Percentiles rank a stretch among this genome's conserved stretches.
Conservation (phyloP, 2,329 filamentous ascomycete species). For the Diaporthe eres region DNA sequence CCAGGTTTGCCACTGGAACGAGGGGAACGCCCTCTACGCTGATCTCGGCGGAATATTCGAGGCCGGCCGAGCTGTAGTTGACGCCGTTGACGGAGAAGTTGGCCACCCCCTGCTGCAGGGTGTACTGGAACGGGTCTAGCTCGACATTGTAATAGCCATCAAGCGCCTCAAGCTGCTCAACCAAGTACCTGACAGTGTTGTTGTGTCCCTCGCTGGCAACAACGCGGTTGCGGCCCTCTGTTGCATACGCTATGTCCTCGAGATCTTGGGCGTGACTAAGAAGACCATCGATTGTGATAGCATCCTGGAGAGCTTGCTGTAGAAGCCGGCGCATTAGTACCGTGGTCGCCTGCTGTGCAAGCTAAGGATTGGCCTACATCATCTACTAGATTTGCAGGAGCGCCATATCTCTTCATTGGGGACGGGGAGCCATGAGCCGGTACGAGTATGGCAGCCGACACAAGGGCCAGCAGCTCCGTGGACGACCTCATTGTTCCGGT, state of each 20-base stretch:
- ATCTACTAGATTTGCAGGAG: background rate
- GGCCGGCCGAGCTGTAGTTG: conserved; percentile 47
- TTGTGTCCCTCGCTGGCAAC: conserved; percentile 62
- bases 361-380: background rate
- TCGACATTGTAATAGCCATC: conserved; percentile 58
- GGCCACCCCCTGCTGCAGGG: conserved; percentile 50
- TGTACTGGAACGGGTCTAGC: conserved; percentile 61
- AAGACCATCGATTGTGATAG: conserved; percentile 52
- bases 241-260: conserved; percentile 58
- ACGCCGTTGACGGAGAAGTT: conserved; percentile 50
- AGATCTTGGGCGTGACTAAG: conserved; percentile 60
- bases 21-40: conserved; percentile 55
- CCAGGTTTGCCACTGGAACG: conserved; percentile 64
- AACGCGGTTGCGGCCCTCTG: conserved; percentile 57
- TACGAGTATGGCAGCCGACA: conserved; percentile 14
- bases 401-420: background rate
- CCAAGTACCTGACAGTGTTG: conserved; percentile 61
- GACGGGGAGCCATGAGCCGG: conserved; percentile 14
- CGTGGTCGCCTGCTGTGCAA: background rate
- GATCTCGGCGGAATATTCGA: conserved; percentile 67
- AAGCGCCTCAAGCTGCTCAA: conserved; percentile 54
- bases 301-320: conserved; percentile 14
- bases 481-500: conserved; percentile 18
- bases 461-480: conserved; percentile 4
- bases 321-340: background rate